These are phyloP conservation scores for Aspergillus sclerotioniger DNA, from an alignment of 495 filamentous ascomycete species.

Conservation along the genomic window DNA sequence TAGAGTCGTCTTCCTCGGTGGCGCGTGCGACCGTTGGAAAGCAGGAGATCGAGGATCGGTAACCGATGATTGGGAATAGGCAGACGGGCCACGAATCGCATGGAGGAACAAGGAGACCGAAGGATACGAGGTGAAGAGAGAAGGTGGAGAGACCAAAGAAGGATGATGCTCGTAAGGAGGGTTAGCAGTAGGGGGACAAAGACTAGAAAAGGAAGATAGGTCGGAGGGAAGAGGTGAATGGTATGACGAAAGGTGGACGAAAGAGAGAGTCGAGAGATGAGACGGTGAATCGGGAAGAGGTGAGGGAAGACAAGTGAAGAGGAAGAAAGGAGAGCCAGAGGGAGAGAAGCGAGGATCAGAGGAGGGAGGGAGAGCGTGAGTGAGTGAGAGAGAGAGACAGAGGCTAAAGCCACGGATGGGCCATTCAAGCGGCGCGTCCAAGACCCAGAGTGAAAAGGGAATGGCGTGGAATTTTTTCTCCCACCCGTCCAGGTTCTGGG, in stretches of 20 bases:
- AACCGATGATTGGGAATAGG: conserved; percentile 28
- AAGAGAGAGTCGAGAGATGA: conserved; percentile 25
- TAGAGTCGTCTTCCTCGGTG: conserved; percentile 16
- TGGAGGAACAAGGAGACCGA: conserved; percentile 31
- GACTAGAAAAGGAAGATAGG: conserved; percentile 24
- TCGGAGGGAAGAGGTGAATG: conserved; percentile 32
- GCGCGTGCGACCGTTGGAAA: conserved; percentile 29
- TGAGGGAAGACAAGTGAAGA: conserved; percentile 12
- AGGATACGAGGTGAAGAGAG: conserved; percentile 16
- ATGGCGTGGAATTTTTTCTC: conserved; percentile 33
- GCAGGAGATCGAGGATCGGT: conserved; percentile 24
- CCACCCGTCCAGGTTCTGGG: conserved; percentile 23
- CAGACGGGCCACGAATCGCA: conserved; percentile 34
- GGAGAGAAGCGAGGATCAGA: conserved; percentile 15
- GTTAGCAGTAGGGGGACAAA: conserved; percentile 30
- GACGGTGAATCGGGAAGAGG: conserved; percentile 20
- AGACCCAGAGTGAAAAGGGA: conserved; percentile 33
- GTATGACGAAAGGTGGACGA: conserved; percentile 25
- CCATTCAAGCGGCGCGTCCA: conserved; percentile 30
- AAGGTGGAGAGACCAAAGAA: conserved; percentile 22
- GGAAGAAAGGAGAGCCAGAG: conserved; percentile 20
- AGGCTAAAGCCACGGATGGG: conserved; percentile 29
- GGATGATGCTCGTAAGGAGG: conserved; percentile 32
- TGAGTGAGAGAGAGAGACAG: conserved; percentile 19
- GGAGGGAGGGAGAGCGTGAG: conserved; percentile 16